phyloP scores from a whole-genome alignment of 1,284 basidiomycete species.

The Retiboletus flavoniger region DNA sequence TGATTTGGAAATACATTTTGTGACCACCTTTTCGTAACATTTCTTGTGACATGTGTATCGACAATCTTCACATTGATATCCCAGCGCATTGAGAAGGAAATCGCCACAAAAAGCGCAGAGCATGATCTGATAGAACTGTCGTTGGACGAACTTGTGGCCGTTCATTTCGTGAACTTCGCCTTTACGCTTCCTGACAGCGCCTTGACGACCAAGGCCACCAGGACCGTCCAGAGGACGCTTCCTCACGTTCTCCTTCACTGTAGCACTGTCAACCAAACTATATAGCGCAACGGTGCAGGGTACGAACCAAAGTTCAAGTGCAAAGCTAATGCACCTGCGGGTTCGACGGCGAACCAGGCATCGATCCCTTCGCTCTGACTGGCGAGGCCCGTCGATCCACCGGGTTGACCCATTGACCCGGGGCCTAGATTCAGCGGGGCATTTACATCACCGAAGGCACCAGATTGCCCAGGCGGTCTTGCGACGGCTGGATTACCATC shows the following conservation, averaged over 20 bases:
- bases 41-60: constrained; percentile 99
- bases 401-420: constrained; percentile 25
- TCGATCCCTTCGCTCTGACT: constrained; percentile 78
- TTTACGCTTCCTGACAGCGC: constrained; percentile 96
- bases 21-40: constrained; percentile 98
- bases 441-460: constrained; percentile 53
- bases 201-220: constrained; percentile 93
- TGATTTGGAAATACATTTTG: constrained; percentile 98
- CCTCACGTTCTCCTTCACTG: constrained; percentile 95
- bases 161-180: constrained; percentile 99
- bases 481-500: constrained; percentile 50
- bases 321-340: constrained; percentile 89
- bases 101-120: constrained; percentile 98
- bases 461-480: constrained; percentile 38
- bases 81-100: constrained; percentile 94
- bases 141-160: constrained; percentile 96
- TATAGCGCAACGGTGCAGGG: not conserved
- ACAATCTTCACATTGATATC: constrained; percentile 99
- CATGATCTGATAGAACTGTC: constrained; percentile 98
- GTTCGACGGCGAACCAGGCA: constrained; percentile 97
- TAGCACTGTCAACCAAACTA: constrained; percentile 15
- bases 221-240: constrained; percentile 90
- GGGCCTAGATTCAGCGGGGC: constrained; percentile 52
- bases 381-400: constrained; percentile 32
- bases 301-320: constrained; percentile 86